phyloP scores from a whole-genome alignment of 306 rosid genomes.

The Cicer judaicum region DNA sequence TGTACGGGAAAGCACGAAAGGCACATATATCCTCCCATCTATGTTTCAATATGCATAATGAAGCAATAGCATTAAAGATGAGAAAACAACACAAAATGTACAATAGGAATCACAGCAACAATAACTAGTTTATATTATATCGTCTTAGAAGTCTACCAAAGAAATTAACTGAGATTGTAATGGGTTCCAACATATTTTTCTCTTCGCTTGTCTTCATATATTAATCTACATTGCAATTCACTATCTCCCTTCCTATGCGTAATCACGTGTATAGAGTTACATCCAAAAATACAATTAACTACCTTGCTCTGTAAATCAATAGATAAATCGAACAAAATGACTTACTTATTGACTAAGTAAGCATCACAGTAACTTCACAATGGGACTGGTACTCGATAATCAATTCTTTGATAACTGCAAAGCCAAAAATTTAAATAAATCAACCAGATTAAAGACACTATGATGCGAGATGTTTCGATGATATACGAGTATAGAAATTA shows the following conservation, averaged over 20 bases:
- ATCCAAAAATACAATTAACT: constrained; percentile 32
- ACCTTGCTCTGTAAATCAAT: constrained; percentile 30
- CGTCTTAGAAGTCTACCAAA: constrained; percentile 7
- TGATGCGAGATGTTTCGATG: neutral
- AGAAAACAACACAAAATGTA: constrained; percentile 30
- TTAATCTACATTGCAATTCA: neutral
- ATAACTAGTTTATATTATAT: constrained; percentile 38
- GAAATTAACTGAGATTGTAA: constrained; percentile 29
- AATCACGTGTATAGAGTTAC: neutral
- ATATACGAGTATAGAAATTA: neutral
- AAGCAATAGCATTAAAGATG: constrained; percentile 38
- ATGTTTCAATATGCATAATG: constrained; percentile 56
- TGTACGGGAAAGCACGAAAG: constrained; percentile 82
- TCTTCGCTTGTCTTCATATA: neutral
- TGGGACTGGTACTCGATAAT: constrained; percentile 78
- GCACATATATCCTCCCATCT: constrained; percentile 81
- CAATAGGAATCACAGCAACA: constrained; percentile 18
- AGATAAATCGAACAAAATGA: constrained; percentile 35
- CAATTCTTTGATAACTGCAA: constrained; percentile 82
- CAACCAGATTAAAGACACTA: constrained; percentile 33
- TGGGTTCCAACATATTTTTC: constrained; percentile 18
- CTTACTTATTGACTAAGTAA: constrained; percentile 66
- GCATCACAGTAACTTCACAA: constrained; percentile 77
- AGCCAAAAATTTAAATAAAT: constrained; percentile 37
- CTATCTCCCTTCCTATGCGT: constrained; percentile 30